phyloP scores from a whole-genome alignment of 2,329 filamentous ascomycete genomes.

The Verticillium alfalfae region DNA sequence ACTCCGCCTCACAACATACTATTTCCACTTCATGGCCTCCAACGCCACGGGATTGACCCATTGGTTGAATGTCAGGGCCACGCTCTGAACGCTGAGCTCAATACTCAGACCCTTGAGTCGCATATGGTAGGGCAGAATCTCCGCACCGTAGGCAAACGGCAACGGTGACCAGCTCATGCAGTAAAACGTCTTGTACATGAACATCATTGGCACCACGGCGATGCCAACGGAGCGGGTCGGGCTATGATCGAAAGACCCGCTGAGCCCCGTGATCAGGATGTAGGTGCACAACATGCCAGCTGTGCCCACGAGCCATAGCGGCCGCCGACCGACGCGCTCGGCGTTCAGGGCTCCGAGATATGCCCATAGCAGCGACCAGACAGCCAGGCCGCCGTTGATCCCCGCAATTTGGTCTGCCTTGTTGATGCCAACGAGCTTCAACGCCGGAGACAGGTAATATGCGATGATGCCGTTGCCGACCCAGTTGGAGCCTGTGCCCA shows the following conservation, averaged over 20 bases:
- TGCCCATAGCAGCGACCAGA: constrained; percentile 5
- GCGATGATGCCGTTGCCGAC: constrained; percentile 3
- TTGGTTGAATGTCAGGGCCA: constrained; percentile 15
- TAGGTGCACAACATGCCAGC: constrained; percentile 1
- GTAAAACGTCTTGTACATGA: constrained; percentile 21
- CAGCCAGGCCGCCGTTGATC: constrained; percentile 3
- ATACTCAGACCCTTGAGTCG: background rate
- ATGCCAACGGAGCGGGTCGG: constrained; percentile 4
- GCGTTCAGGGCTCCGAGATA: constrained; percentile 4
- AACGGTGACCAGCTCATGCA: constrained; percentile 1
- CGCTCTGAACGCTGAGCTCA: background rate
- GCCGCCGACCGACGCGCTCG: constrained; percentile 2
- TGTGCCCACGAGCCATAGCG: constrained; percentile 2
- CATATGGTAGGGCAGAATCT: background rate
- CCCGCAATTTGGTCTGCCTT: constrained; percentile 3
- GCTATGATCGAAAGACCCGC: constrained; percentile 11
- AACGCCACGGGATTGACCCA: constrained; percentile 17
- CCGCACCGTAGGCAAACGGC: background rate
- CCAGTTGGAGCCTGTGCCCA: background rate
- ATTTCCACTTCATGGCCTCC: constrained; percentile 15
- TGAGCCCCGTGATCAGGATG: constrained; percentile 1
- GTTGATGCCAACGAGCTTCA: constrained; percentile 5
- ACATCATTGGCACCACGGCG: constrained; percentile 21
- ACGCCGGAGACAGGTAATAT: constrained; percentile 2
- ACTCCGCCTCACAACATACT: constrained; percentile 5